Percentiles rank a stretch among this genome's conserved stretches.
Evolutionary conservation across 306 rosid genomes (phyloP).

Genomic region (Rosa chinensis): DNA sequence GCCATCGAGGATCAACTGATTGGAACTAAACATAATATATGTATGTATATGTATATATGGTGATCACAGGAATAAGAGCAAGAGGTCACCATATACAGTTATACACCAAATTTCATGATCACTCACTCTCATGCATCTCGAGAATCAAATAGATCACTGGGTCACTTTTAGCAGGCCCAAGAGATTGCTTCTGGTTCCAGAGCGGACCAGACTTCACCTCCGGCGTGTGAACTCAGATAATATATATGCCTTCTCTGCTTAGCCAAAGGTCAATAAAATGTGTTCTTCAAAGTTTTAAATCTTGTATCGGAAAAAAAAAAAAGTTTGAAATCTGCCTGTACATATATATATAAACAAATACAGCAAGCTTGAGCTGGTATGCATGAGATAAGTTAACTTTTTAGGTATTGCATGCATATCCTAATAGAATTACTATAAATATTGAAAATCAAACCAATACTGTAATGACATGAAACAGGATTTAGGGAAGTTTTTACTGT

Average conservation of each 20-base stretch:
- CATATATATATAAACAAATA: not conserved
- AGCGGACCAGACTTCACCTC: not conserved
- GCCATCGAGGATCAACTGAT: too few species aligned
- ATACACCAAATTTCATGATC: too few species aligned
- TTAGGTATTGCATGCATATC: not conserved
- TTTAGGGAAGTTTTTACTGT: not conserved
- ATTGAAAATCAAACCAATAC: not conserved
- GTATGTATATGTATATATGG: too few species aligned
- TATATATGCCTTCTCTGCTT: not conserved
- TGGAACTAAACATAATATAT: too few species aligned
- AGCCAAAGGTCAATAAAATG: not conserved
- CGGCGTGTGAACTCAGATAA: not conserved
- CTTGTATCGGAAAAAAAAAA: too few species aligned
- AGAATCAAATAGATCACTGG: too few species aligned
- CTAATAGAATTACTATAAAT: not conserved
- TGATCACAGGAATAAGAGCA: too few species aligned
- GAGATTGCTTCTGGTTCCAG: not conserved
- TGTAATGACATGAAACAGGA: not conserved
- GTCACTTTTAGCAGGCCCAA: too few species aligned
- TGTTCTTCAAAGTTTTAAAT: not conserved
- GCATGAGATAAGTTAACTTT: not conserved
- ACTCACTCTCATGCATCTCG: too few species aligned
- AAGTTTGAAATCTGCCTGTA: not conserved
- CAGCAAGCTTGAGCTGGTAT: not conserved
- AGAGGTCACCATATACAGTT: too few species aligned